Conservation (phyloP, 2,329 filamentous ascomycete genomes). For the Mycosphaerella sp. region DNA sequence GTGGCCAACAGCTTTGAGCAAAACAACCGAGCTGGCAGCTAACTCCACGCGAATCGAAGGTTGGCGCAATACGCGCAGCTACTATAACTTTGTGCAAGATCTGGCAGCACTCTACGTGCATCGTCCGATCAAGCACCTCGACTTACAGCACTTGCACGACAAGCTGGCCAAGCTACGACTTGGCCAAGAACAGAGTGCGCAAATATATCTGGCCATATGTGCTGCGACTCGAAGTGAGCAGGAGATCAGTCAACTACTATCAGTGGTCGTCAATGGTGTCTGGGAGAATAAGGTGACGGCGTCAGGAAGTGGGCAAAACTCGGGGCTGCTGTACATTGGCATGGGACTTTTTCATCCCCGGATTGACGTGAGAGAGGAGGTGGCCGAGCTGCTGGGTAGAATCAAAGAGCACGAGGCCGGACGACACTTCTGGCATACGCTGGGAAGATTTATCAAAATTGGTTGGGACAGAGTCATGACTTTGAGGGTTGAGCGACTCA, state of each 20-base stretch:
- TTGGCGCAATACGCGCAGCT: conserved; percentile 91
- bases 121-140: conserved; percentile 66
- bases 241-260: conserved; percentile 61
- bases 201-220: conserved; percentile 78
- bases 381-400: conserved; percentile 73
- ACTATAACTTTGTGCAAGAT: conserved; percentile 75
- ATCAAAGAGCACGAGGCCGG: conserved; percentile 84
- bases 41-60: conserved; percentile 92
- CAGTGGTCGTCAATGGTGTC: conserved; percentile 30
- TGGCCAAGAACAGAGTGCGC: conserved; percentile 65
- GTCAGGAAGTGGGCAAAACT: conserved; percentile 14
- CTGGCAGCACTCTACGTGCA: conserved; percentile 33
- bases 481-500: conserved; percentile 17
- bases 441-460: conserved; percentile 83
- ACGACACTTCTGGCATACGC: conserved; percentile 80
- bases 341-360: conserved; percentile 90
- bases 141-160: conserved; percentile 89
- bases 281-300: conserved; percentile 25
- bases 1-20: conserved; percentile 77
- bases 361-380: conserved; percentile 67
- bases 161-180: conserved; percentile 78
- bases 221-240: conserved; percentile 60
- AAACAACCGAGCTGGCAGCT: conserved; percentile 78
- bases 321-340: conserved; percentile 47
- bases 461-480: conserved; percentile 72